Evolutionary conservation across 345 rosid genomes (phyloP), one percentile per base, ranked within the genome.

Genomic region (Corchorus olitorius): DNA sequence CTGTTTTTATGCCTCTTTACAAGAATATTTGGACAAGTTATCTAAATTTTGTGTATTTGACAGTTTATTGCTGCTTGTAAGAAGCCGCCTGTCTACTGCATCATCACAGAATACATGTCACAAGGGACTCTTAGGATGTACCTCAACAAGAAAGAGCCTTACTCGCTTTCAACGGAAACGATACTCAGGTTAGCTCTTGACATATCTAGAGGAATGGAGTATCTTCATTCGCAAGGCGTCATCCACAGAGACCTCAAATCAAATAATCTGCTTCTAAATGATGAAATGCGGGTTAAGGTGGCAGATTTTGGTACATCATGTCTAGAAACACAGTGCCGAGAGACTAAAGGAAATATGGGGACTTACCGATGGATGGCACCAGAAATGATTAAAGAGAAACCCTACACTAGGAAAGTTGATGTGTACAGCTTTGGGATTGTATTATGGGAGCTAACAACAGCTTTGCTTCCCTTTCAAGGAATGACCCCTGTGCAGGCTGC

Each of bases 401-500:
- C 97, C 0, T 96, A 87, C 58, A 92, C 98, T 41, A 83, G 98
- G 71, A 96, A 93, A 87, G 98, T 96, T 11, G 99, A 96, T 78
- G 99, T 96, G 10, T 96, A 96, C 58, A 96, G 99, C 83, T 96
- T 96, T 8, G 99, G 98, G 10, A 96, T 96, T 45, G 99, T 96
- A 70, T 81, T 96, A 55, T 96, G 99, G 99, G 99, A 96, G 89
- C 98, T 96, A 74, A 93, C 94, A 5, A 96, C 99, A 15, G 93
- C 97, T 2, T 81, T 96, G 88, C 99, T 96, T 83, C 99, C 99
- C 7, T 96, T 96, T 76, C 99, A 96, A 86, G 99, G 99, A 74
- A 96, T 96, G 98, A 96, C 98, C 63, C 99, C 99, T 1, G 98
- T 96, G 70, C 99, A 96, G 85, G 98, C 99, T 52, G 99, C 99